Evolutionary conservation across 208 protist genomes (phyloP).

Genomic region (Trypanosoma congolense): DNA sequence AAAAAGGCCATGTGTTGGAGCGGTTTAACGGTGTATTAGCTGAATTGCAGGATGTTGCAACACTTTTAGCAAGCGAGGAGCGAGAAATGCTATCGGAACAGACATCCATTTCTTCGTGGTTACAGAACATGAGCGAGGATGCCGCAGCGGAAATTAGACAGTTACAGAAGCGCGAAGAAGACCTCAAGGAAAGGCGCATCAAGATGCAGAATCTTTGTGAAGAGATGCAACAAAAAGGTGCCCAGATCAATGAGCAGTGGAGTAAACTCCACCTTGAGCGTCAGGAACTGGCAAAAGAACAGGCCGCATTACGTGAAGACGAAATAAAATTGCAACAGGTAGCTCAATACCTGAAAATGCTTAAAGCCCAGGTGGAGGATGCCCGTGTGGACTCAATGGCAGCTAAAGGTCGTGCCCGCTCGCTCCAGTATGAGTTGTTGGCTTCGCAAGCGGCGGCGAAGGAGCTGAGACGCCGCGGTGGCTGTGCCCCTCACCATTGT

Average conservation of each 20-base stretch:
- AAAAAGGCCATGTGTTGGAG: constrained; percentile 47
- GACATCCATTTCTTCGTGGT: constrained; percentile 28
- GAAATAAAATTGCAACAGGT: constrained; percentile 43
- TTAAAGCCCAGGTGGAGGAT: constrained; percentile 28
- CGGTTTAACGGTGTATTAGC: constrained; percentile 42
- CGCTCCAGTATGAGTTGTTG: constrained; percentile 11
- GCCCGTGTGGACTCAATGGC: constrained; percentile 14
- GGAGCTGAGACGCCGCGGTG: neutral
- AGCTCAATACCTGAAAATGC: constrained; percentile 34
- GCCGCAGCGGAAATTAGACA: constrained; percentile 34
- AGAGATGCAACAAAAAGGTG: constrained; percentile 28
- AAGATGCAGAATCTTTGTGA: constrained; percentile 25
- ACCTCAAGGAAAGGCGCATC: constrained; percentile 36
- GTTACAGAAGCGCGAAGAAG: constrained; percentile 35
- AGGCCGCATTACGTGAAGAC: constrained; percentile 43
- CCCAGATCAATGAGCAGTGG: constrained; percentile 30
- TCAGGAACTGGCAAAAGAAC: constrained; percentile 20
- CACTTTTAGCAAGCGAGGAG: constrained; percentile 46
- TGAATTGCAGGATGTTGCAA: constrained; percentile 34
- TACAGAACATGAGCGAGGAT: constrained; percentile 23
- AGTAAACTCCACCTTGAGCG: constrained; percentile 32
- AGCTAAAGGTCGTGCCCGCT: neutral
- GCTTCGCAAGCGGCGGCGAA: neutral
- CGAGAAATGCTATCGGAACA: constrained; percentile 35
- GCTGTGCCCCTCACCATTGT: neutral